Evolutionary conservation across 805 yeast species (phyloP), one percentile per base, ranked within the genome.

Genomic region (Candida sphagnicola): DNA sequence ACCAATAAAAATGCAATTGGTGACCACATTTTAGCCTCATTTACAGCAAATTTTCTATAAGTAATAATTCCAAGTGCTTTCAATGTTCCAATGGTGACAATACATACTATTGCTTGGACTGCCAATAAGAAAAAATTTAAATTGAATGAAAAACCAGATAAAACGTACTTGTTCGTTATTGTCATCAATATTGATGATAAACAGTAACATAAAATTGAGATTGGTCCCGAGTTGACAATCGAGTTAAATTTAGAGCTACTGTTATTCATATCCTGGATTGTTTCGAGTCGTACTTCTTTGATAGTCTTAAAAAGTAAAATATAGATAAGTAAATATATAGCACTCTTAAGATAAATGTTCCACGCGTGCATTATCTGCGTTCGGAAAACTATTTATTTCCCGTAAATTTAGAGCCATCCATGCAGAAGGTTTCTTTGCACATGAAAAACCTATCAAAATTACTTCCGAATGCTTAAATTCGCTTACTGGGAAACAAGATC

Each of bases 121-220:
- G 95, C 95, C 61, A 93, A 72, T 56, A 91, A 74, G 54, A 93
- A 81, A 58, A 88, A 89, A 72, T 89, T 89, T 76, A 93, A 77
- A 59, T 82, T 74, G 60, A 84, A 79, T 23, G 74, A 67, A 50
- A 72, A 74, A 23, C 85, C 87, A 17, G 85, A 77, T 43, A 93
- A 83, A 43, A 93, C 98, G 59, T 82, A 91, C 69, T 93, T 93
- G 76, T 93, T 93, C 43, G 98, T 90, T 45, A 89, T 89, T 24
- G 98, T 93, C 99, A 93, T 93, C 61, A 93, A 70, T 50, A 93
- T 93, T 17, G 98, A 93, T 17, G 99, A 86, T 39, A 75, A 72
- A 74, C 99, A 93, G 79, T 93, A 93, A 25, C 85, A 75, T 42
- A 81, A 57, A 52, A 86, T 85, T 36, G 95, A 84, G 42, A 84